A percentile compares a stretch with the other conserved stretches of the same genome.
These are phyloP conservation scores for Aspergillus kassunensis DNA, from an alignment of 495 filamentous ascomycete genomes.

Conservation along the genomic window DNA sequence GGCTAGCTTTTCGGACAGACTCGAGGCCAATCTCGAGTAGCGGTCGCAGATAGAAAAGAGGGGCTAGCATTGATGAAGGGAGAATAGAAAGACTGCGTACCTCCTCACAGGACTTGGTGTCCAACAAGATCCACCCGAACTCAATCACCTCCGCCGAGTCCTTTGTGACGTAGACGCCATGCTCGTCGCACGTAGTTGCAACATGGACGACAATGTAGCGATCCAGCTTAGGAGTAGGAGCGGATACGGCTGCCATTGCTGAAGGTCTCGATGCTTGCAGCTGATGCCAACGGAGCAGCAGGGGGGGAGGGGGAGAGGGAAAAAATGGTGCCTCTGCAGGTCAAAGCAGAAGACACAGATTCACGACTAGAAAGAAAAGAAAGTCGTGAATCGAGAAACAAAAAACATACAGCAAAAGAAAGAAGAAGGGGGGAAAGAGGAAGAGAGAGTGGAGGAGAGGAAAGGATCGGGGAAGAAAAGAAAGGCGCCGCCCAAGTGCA, in stretches of 20 bases:
- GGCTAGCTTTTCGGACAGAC: constrained; percentile 8
- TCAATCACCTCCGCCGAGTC: constrained; percentile 99
- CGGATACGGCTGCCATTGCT: constrained; percentile 48
- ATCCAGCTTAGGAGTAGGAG: constrained; percentile 68
- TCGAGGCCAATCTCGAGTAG: constrained; percentile 10
- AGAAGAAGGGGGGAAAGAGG: constrained; percentile 24
- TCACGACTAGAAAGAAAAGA: constrained; percentile 24
- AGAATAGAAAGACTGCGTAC: constrained; percentile 45
- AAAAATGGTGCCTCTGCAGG: constrained; percentile 30
- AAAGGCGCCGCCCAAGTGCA: constrained; percentile 13
- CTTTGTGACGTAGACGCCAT: constrained; percentile 98
- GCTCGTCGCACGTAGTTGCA: constrained; percentile 97
- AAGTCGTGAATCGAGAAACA: constrained; percentile 20
- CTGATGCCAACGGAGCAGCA: constrained; percentile 27
- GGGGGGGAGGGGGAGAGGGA: constrained; percentile 20
- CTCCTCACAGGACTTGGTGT: constrained; percentile 88
- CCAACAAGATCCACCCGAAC: constrained; percentile 93
- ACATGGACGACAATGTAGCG: constrained; percentile 97
- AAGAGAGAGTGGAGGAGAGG: constrained; percentile 22
- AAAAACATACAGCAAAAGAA: constrained; percentile 27
- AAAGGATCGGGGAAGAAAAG: constrained; percentile 22
- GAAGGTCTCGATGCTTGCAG: constrained; percentile 11
- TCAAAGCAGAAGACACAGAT: constrained; percentile 32
- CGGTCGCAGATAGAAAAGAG: constrained; percentile 11
- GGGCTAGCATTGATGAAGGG: constrained; percentile 14